Evolutionary conservation across 192 early-diverging fungal species (phyloP).

Genomic region (Chytriomyces sp.): DNA sequence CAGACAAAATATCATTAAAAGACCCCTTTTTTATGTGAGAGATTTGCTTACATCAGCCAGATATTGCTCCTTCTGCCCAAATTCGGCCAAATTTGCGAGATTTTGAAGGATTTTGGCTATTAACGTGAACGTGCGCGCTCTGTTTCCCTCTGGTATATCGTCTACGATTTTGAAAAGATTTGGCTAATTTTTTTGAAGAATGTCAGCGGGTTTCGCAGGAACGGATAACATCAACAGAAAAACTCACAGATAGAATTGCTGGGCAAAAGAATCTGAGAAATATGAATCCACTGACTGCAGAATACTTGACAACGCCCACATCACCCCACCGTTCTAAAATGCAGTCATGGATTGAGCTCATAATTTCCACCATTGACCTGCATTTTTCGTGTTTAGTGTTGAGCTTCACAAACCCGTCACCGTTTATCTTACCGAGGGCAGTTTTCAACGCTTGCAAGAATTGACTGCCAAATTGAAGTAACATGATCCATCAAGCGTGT

Average conservation of each 20-base stretch:
- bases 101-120: slow-evolving; percentile 66
- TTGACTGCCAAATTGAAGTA: slow-evolving; percentile 48
- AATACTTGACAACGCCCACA: slow-evolving; percentile 28
- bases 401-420: background rate
- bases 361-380: slow-evolving; percentile 25
- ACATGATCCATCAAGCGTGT: slow-evolving; percentile 41
- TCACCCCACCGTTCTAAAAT: slow-evolving; percentile 22
- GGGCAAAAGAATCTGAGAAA: slow-evolving; percentile 67
- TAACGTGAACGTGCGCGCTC: slow-evolving; percentile 55
- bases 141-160: slow-evolving; percentile 51
- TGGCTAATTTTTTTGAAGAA: slow-evolving; percentile 38
- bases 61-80: slow-evolving; percentile 63
- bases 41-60: slow-evolving; percentile 40
- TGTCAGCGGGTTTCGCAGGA: background rate
- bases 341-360: slow-evolving; percentile 9
- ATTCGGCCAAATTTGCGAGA: slow-evolving; percentile 61
- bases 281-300: slow-evolving; percentile 59
- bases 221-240: background rate
- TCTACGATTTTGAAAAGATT: slow-evolving; percentile 53
- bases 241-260: slow-evolving; percentile 55
- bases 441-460: slow-evolving; percentile 33
- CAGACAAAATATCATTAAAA: background rate
- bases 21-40: background rate
- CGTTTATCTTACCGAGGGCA: slow-evolving; percentile 43
- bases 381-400: background rate